Conservation (phyloP, 805 yeast genomes). For the Barnettozyma californica region DNA sequence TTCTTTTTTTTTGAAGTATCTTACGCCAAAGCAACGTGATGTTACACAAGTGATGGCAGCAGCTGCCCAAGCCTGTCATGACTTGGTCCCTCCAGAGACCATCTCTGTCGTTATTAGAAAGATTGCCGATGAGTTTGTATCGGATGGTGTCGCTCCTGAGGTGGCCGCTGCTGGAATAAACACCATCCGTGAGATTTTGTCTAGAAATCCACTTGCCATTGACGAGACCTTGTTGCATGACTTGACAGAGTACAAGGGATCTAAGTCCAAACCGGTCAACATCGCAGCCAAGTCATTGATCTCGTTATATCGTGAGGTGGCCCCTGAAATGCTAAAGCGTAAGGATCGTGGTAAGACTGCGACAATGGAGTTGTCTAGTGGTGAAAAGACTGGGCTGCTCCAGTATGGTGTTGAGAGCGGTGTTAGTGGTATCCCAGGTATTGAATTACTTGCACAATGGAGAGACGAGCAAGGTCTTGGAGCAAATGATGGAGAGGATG, state of each 20-base stretch:
- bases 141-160: slow-evolving; percentile 97
- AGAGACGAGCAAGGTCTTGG: slow-evolving; percentile 52
- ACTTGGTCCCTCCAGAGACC: slow-evolving; percentile 93
- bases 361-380: slow-evolving; percentile 68
- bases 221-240: slow-evolving; percentile 86
- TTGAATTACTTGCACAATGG: slow-evolving; percentile 89
- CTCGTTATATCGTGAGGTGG: slow-evolving; percentile 84
- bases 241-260: slow-evolving; percentile 82
- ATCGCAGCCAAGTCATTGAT: slow-evolving; percentile 91
- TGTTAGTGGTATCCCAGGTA: slow-evolving; percentile 78
- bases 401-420: slow-evolving; percentile 71
- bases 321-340: slow-evolving; percentile 88
- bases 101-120: slow-evolving; percentile 77
- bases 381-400: slow-evolving; percentile 48
- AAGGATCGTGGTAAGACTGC: slow-evolving; percentile 95
- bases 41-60: slow-evolving; percentile 98
- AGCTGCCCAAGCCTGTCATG: slow-evolving; percentile 94
- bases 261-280: slow-evolving; percentile 89
- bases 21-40: slow-evolving; percentile 90
- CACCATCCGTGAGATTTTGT: slow-evolving; percentile 85
- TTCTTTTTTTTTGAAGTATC: slow-evolving; percentile 79
- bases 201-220: slow-evolving; percentile 93
- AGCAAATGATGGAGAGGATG: slow-evolving; percentile 53
- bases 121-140: slow-evolving; percentile 94
- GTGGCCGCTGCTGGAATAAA: slow-evolving; percentile 98